Evolutionary conservation across 352 stramenopile genomes (phyloP), one percentile per base, ranked within the genome.

Genomic region (Phytophthora gonapodyides): DNA sequence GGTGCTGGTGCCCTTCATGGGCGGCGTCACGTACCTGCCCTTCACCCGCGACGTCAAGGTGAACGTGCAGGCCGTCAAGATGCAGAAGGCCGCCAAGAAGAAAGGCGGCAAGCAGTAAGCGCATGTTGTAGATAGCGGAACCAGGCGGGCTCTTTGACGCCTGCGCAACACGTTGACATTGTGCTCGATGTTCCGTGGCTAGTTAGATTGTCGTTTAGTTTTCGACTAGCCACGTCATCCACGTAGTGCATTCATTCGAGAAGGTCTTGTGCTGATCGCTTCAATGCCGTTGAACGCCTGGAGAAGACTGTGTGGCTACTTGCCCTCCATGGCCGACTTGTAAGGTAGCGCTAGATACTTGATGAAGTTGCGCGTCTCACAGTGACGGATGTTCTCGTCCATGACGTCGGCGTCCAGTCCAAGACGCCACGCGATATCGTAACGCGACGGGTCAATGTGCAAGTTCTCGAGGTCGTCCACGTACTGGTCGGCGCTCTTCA

Each of bases 1-100:
- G 72, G 94, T 98, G 40, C 87, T 99, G 33, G 84, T 98, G 57
- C 97, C 97, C 7, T 99, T 97, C 77, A 99, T 99, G 96, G 97
- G 96, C 31, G 97, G 98, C 56, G 92, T 98, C 41, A 98, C 97
- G 19, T 99, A 99, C 83, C 67, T 99, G 57, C 97, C 97, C 24
- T 99, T 99, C 72, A 92, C 97, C n/a, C 89, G 95, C 53, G 96
- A 98, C 47, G 89, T 88, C 61, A 97, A 94, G 81, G 84, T 91
- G 36, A 95, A 95, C 52, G 59, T 93, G 48, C 93, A 98, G 73
- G 80, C 91, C 24, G 88, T 73, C 64, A 98, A 98, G 84, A 98
- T 97, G 78, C 93, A 98, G 71, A 99, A 98, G 81, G 91, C 83
- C 24, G 84, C 80, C 50, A 96, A 94, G 63, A 98, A 98, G 76